A percentile compares a stretch with the other conserved stretches of the same genome.
Evolutionary conservation across 768 basidiomycete species (phyloP).

Genomic region (Tulasnella sp.): DNA sequence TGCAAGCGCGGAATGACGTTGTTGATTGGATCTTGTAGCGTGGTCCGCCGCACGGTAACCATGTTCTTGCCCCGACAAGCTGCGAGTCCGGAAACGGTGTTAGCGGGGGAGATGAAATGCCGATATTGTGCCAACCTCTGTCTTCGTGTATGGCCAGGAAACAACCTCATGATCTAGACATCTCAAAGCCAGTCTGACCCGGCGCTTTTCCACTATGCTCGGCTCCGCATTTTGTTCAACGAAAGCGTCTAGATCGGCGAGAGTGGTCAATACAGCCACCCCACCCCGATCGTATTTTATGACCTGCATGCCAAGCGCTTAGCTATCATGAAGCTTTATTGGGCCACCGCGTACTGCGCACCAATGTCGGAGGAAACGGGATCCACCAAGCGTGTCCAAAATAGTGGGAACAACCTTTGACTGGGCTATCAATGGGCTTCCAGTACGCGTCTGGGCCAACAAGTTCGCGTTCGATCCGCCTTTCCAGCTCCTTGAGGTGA

Average conservation of each 20-base stretch:
- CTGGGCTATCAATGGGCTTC: slow-evolving; percentile 32
- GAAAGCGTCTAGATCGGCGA: slow-evolving; percentile 49
- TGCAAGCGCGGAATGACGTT: slow-evolving; percentile 40
- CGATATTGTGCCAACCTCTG: slow-evolving; percentile 36
- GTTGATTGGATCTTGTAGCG: slow-evolving; percentile 48
- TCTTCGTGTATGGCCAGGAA: slow-evolving; percentile 55
- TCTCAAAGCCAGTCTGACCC: slow-evolving; percentile 55
- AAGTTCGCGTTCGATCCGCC: slow-evolving; percentile 47
- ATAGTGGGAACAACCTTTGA: slow-evolving; percentile 38
- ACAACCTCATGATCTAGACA: slow-evolving; percentile 57
- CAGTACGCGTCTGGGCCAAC: slow-evolving; percentile 71
- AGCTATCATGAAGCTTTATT: background rate
- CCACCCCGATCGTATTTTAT: slow-evolving; percentile 61
- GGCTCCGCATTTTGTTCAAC: slow-evolving; percentile 52
- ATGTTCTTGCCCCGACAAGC: slow-evolving; percentile 40
- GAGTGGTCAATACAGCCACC: slow-evolving; percentile 39
- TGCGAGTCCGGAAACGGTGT: slow-evolving; percentile 25
- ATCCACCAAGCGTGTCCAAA: slow-evolving; percentile 78
- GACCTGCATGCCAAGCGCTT: slow-evolving; percentile 37
- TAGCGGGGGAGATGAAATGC: background rate
- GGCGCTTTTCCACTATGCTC: slow-evolving; percentile 43
- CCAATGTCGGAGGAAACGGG: slow-evolving; percentile 67
- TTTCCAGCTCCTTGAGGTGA: slow-evolving; percentile 43
- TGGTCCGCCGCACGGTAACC: slow-evolving; percentile 35
- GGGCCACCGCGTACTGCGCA: slow-evolving; percentile 28